A percentile compares a stretch with the other conserved stretches of the same genome.
Conservation (phyloP, 2,329 filamentous ascomycete genomes). For the Diaporthe sp. region DNA sequence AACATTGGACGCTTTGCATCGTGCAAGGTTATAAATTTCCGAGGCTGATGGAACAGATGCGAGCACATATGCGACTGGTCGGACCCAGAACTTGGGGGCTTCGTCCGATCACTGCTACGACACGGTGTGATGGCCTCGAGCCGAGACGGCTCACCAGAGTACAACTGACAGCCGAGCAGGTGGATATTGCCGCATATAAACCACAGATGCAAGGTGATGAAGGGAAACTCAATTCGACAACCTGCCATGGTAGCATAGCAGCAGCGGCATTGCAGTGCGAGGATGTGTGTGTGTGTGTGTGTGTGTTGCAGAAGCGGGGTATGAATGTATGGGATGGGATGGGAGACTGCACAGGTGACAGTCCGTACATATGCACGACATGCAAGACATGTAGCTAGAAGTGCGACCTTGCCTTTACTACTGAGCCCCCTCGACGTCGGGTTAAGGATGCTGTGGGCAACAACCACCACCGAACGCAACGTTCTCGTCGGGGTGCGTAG, state of each 20-base stretch:
- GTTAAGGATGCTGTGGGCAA: not conserved
- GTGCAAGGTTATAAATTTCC: too few relatives aligned
- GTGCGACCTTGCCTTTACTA: not conserved
- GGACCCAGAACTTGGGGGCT: not conserved
- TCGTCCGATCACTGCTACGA: not conserved
- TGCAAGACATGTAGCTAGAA: not conserved
- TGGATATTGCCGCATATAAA: not conserved
- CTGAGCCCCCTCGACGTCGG: too few relatives aligned
- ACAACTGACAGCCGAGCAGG: not conserved
- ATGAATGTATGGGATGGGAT: not conserved
- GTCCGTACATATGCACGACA: not conserved
- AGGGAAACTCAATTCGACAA: not conserved
- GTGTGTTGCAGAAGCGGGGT: not conserved
- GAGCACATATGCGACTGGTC: not conserved
- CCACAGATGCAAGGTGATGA: not conserved
- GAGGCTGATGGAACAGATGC: too few relatives aligned
- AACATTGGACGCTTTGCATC: too few relatives aligned
- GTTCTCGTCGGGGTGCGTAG: constrained; percentile 1
- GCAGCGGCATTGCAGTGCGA: not conserved
- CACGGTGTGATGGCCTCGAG: not conserved
- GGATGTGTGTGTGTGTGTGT: not conserved
- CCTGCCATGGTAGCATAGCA: not conserved
- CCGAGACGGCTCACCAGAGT: not conserved
- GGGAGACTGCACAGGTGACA: constrained; percentile 6
- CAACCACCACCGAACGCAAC: not conserved